Percentiles rank a stretch among this genome's conserved stretches.
These are phyloP conservation scores for Leptographium procerum DNA, from an alignment of 2,329 filamentous ascomycete species.

Conservation along the genomic window DNA sequence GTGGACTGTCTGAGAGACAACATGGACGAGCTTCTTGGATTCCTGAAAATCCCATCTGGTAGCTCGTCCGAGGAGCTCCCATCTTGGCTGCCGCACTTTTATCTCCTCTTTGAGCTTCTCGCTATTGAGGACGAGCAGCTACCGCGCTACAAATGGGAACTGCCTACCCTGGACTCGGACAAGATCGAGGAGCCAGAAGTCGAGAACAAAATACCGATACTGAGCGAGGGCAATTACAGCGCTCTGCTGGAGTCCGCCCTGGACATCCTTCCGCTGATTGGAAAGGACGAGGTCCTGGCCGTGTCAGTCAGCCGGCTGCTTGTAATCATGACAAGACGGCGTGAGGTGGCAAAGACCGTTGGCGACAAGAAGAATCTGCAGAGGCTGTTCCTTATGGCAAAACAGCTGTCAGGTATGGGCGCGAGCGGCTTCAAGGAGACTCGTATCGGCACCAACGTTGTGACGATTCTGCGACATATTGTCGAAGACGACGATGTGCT, in stretches of 20 bases:
- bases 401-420: slow-evolving; percentile 72
- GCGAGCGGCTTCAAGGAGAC: slow-evolving; percentile 57
- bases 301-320: slow-evolving; percentile 73
- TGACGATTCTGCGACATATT: slow-evolving; percentile 83
- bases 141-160: slow-evolving; percentile 58
- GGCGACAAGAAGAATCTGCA: slow-evolving; percentile 85
- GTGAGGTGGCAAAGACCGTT: slow-evolving; percentile 61
- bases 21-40: slow-evolving; percentile 63
- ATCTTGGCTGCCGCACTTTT: slow-evolving; percentile 82
- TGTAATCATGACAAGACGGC: slow-evolving; percentile 74
- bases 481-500: slow-evolving; percentile 88
- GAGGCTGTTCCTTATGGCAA: slow-evolving; percentile 86
- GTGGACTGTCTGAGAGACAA: slow-evolving; percentile 65
- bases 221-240: slow-evolving; percentile 55
- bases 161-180: slow-evolving; percentile 39
- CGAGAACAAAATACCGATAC: slow-evolving; percentile 45
- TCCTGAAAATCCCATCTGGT: slow-evolving; percentile 60
- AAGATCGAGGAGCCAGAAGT: slow-evolving; percentile 43
- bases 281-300: slow-evolving; percentile 76
- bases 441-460: slow-evolving; percentile 49
- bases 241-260: slow-evolving; percentile 67
- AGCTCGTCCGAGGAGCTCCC: slow-evolving; percentile 67
- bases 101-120: slow-evolving; percentile 81
- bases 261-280: slow-evolving; percentile 72
- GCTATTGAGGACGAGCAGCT: slow-evolving; percentile 84